Conservation (phyloP, 2,329 filamentous ascomycete species). For the Scedosporium minutisporum region DNA sequence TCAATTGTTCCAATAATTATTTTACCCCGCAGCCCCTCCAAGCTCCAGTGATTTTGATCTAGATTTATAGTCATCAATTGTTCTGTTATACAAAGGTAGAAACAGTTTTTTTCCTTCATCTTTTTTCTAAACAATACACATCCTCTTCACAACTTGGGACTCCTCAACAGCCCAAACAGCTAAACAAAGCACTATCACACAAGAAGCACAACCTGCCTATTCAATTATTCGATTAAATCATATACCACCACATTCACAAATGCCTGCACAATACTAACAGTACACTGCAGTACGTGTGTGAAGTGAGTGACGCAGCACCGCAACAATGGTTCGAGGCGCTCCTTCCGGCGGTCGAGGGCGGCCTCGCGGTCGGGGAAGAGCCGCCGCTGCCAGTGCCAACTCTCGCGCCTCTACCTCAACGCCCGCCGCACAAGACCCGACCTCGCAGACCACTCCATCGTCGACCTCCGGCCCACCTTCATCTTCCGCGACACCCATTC, state of each 20-base stretch:
- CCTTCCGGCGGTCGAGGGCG: constrained; percentile 8
- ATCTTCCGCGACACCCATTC: not conserved
- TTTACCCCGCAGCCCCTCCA: not conserved
- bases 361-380: constrained; percentile 11
- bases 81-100: too few relatives aligned
- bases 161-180: not conserved
- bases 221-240: not conserved
- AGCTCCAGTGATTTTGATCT: too few relatives aligned
- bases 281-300: not conserved
- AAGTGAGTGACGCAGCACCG: not conserved
- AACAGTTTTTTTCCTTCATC: not conserved
- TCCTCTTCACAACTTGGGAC: not conserved
- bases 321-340: constrained; percentile 4
- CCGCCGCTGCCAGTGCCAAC: not conserved
- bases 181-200: not conserved
- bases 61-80: too few relatives aligned
- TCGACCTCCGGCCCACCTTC: not conserved
- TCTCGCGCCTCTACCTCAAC: not conserved
- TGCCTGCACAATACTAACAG: not conserved
- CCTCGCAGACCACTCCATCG: not conserved
- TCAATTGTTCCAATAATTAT: too few relatives aligned
- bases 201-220: not conserved
- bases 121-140: not conserved
- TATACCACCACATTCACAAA: not conserved
- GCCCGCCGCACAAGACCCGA: not conserved